phyloP scores from a whole-genome alignment of 129 eudicot species.

The Flaveria brownii region DNA sequence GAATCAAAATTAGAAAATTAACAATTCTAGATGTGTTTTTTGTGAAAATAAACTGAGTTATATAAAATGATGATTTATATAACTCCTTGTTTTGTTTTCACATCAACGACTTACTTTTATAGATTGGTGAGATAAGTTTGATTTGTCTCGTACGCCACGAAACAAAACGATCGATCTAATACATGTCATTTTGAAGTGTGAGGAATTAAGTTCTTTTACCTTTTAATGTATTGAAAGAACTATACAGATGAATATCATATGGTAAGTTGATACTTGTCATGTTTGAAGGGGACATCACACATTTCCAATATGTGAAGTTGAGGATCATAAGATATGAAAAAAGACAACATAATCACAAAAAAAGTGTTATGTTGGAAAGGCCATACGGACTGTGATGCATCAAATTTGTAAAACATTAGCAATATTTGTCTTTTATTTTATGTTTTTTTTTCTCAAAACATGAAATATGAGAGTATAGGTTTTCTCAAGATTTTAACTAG shows the following conservation, averaged over 20 bases:
- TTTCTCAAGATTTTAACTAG: background rate
- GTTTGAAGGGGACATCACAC: conserved; percentile 26
- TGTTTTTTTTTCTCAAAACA: conserved; percentile 1
- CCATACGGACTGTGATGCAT: background rate
- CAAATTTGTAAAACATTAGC: conserved; percentile 9
- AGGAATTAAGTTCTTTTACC: background rate
- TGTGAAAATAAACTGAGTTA: too few relatives aligned
- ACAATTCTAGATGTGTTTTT: too few relatives aligned
- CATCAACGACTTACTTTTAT: too few relatives aligned
- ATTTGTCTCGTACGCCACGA: background rate
- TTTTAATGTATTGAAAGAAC: background rate
- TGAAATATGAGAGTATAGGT: background rate
- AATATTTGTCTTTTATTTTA: background rate
- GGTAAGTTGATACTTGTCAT: background rate
- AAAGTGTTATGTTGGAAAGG: conserved; percentile 9
- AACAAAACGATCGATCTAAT: background rate
- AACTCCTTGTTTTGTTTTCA: too few relatives aligned
- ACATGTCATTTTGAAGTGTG: background rate
- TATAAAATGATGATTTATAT: too few relatives aligned
- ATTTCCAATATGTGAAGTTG: conserved; percentile 30
- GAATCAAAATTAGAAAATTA: too few relatives aligned
- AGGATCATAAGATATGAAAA: conserved; percentile 19
- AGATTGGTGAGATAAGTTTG: background rate
- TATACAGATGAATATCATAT: background rate
- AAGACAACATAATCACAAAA: conserved; percentile 18